Conservation (phyloP, 148 eudicot genomes). For the Amaranthus palmeri region DNA sequence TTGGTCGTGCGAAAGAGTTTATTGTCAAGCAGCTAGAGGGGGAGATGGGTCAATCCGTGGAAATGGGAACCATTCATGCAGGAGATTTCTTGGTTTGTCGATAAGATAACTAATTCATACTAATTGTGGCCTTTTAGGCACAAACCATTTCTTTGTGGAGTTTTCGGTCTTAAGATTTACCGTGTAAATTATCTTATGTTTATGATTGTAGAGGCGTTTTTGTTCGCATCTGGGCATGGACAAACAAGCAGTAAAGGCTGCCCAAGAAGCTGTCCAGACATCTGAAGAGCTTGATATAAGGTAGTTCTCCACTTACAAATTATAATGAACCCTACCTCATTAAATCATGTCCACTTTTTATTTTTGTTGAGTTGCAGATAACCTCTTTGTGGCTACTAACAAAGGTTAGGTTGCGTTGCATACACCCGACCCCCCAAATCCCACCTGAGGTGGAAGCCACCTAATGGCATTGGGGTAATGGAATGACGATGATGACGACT, state of each 20-base stretch:
- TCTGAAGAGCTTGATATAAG: conserved; percentile 36
- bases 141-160: not conserved
- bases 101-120: conserved; percentile 1
- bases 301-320: conserved; percentile 4
- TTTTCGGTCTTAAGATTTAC: not conserved
- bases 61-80: conserved; percentile 87
- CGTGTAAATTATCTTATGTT: not conserved
- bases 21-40: conserved; percentile 88
- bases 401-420: too few species aligned
- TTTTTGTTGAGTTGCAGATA: too few species aligned
- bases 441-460: too few species aligned
- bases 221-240: conserved; percentile 48
- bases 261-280: conserved; percentile 37
- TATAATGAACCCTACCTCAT: too few species aligned
- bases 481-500: too few species aligned
- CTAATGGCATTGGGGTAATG: too few species aligned
- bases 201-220: conserved; percentile 55
- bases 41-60: conserved; percentile 90
- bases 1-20: conserved; percentile 93
- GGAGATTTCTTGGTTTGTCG: conserved; percentile 81
- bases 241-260: conserved; percentile 37
- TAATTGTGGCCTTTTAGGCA: conserved; percentile 1
- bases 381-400: too few species aligned
- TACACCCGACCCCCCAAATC: too few species aligned
- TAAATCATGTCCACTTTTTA: too few species aligned